A percentile compares a stretch with the other conserved stretches of the same genome.
Evolutionary conservation across 768 basidiomycete genomes (phyloP).

Genomic region (Macrolepiota fuliginosa): DNA sequence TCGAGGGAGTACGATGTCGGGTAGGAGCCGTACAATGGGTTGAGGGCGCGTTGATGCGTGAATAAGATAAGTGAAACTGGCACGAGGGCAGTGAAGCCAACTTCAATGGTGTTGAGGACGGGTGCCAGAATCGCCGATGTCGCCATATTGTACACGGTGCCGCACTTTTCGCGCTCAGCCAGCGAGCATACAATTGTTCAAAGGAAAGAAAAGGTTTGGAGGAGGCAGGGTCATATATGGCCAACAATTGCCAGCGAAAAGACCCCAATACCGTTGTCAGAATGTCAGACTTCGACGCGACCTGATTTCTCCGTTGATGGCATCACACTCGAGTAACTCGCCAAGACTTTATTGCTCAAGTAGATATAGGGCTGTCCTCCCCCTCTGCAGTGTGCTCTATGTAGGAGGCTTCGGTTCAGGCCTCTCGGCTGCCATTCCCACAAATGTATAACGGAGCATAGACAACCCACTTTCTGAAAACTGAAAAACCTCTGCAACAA

Average conservation of each 20-base stretch:
- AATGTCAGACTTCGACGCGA: background rate
- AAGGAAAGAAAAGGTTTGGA: background rate
- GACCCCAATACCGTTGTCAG: background rate
- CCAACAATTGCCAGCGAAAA: slow-evolving; percentile 2
- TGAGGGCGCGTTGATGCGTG: slow-evolving; percentile 60
- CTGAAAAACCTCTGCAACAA: background rate
- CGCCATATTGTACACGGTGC: background rate
- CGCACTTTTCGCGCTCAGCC: background rate
- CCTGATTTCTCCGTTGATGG: background rate
- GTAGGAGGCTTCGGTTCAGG: too few relatives aligned
- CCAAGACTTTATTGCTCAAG: background rate
- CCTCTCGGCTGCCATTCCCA: too few relatives aligned
- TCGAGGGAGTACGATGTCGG: slow-evolving; percentile 52
- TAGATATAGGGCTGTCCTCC: background rate
- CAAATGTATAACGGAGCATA: too few relatives aligned
- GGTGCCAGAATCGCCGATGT: background rate
- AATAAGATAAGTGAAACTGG: slow-evolving; percentile 57
- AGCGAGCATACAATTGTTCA: background rate
- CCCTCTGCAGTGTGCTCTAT: too few relatives aligned
- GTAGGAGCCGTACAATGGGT: slow-evolving; percentile 65
- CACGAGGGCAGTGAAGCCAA: slow-evolving; percentile 15
- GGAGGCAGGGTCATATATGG: background rate
- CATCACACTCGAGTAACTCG: background rate
- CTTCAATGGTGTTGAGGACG: background rate
- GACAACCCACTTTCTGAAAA: too few relatives aligned